These are phyloP conservation scores for Aspergillus aculeatinus DNA, from an alignment of 2,329 filamentous ascomycete genomes.

Conservation along the genomic window DNA sequence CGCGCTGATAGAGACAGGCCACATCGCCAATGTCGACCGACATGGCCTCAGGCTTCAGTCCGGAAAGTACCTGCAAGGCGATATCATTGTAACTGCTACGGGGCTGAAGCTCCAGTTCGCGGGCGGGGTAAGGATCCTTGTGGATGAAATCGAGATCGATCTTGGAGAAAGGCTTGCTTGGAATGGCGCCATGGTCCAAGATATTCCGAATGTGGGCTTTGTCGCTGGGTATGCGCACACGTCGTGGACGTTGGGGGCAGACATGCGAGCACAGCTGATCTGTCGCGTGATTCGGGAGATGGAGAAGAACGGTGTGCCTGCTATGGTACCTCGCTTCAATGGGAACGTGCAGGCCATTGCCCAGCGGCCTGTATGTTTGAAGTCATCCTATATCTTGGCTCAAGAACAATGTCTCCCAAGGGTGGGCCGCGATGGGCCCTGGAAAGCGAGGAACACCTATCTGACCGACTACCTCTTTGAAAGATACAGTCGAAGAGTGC, in stretches of 20 bases:
- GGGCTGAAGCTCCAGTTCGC: slow-evolving; percentile 32
- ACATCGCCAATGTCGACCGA: too few species aligned
- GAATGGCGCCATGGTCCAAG: slow-evolving; percentile 35
- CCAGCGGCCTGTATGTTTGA: too few species aligned
- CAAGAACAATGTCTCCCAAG: too few species aligned
- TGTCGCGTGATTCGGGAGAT: slow-evolving; percentile 24
- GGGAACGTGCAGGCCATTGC: too few species aligned
- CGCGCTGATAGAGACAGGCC: too few species aligned
- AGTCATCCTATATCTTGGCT: too few species aligned
- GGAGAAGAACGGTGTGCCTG: too few species aligned
- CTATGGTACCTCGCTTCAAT: too few species aligned
- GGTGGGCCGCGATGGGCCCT: too few species aligned
- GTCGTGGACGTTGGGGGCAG: slow-evolving; percentile 37
- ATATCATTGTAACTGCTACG: slow-evolving; percentile 39
- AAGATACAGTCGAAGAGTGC: too few species aligned
- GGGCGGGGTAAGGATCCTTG: slow-evolving; percentile 22
- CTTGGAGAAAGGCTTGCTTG: slow-evolving; percentile 30
- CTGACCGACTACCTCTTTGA: too few species aligned
- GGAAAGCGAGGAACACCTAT: too few species aligned
- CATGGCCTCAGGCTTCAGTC: slow-evolving; percentile 45
- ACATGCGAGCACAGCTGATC: slow-evolving; percentile 27
- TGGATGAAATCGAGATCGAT: slow-evolving; percentile 26
- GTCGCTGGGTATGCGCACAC: slow-evolving; percentile 33
- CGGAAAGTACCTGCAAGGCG: slow-evolving; percentile 31
- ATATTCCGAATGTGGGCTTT: slow-evolving; percentile 33